Base-by-base conservation (phyloP, 495 filamentous ascomycete species). In the Aspergillus olivimuriae region DNA sequence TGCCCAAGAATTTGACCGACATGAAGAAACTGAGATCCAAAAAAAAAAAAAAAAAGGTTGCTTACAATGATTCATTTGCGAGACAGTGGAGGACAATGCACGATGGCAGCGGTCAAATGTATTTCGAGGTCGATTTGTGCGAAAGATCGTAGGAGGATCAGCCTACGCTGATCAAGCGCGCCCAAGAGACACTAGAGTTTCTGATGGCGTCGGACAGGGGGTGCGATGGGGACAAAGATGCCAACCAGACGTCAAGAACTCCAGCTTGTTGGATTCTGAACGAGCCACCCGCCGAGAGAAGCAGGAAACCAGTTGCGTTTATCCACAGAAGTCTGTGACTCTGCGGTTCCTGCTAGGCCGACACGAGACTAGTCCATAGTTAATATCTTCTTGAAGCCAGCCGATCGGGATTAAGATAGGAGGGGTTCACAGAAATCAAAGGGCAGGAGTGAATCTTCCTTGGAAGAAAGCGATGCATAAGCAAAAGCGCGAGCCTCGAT, bases 31-130 rank as follows among this genome's bases (percentile, higher is more conserved):
- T 35, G 17, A 50, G 35, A 48, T 28, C 41, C 32, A 51, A 42
- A 34, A 43, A 47, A 49, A 21, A 34, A 31, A 9, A 48, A 7
- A 38, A 28, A 18, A 41, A 28, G 15, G 6, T 23, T 10, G 45
- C 58, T 55, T 53, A 64, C 58, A 47, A 32, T 54, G 55, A 58
- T 58, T 58, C 55, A 58, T 58, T 52, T 39, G 48, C 30, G 41
- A 46, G 37, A 6, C n/a, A n/a, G n/a, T n/a, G n/a, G n/a, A n/a
- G n/a, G n/a, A n/a, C n/a, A n/a, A n/a, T n/a, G n/a, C n/a, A n/a
- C n/a, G n/a, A n/a, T 26, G 14, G 16, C 14, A 18, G 18, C 19
- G 19, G 19, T 17, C 39, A 33, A 35, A 43, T 34, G 5, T 40
- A 15, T 16, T 22, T 22, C 36, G 34, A 38, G 24, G 45, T 16